phyloP scores from a whole-genome alignment of 257 asterid species.

The Anisodus acutangulus region DNA sequence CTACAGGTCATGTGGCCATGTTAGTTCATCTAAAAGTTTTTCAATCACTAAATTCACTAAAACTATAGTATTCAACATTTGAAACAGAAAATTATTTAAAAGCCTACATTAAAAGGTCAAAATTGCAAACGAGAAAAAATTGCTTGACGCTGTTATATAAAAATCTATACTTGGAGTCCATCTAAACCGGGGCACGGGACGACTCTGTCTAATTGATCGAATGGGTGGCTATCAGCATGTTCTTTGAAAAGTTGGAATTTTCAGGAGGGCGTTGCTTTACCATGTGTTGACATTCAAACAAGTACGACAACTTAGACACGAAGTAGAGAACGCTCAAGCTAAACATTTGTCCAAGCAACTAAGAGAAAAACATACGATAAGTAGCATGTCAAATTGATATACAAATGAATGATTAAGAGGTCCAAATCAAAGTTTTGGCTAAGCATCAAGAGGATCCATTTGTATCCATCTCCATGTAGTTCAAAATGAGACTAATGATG shows the following conservation, averaged over 20 bases:
- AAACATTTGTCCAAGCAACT: background rate
- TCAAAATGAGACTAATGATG: background rate
- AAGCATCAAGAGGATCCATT: background rate
- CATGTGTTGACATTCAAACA: conserved; percentile 17
- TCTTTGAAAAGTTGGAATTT: background rate
- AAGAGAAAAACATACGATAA: background rate
- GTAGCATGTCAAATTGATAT: background rate
- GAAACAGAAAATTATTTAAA: background rate
- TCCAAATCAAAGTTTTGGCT: background rate
- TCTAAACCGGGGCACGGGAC: conserved; percentile 2
- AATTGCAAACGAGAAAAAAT: background rate
- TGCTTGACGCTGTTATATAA: background rate
- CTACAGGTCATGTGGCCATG: background rate
- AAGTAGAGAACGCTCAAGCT: background rate
- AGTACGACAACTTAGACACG: background rate
- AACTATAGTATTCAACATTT: background rate
- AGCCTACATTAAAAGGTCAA: conserved; percentile 7
- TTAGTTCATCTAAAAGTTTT: conserved; percentile 2
- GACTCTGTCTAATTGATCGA: background rate
- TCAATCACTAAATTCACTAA: background rate
- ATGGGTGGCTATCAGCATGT: background rate
- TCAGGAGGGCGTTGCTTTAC: background rate
- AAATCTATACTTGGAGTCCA: background rate
- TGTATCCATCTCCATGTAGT: background rate
- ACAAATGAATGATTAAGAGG: conserved; percentile 17